phyloP scores from a whole-genome alignment of 2,329 filamentous ascomycete species.

The Aureobasidium sp. region DNA sequence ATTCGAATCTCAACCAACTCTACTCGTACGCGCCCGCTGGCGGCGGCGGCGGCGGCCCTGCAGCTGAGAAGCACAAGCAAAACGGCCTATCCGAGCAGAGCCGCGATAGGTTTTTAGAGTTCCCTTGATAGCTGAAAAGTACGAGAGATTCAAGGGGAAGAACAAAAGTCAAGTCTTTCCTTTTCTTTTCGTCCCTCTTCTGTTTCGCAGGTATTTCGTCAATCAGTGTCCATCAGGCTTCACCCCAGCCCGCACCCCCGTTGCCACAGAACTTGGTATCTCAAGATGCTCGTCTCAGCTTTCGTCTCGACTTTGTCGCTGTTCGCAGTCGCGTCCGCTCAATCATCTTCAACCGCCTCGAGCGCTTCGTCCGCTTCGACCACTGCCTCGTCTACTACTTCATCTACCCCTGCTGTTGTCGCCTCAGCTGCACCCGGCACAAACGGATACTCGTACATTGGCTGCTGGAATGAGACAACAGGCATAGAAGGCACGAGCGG shows the following conservation, averaged over 20 bases:
- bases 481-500: conserved; percentile 31
- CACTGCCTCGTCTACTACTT: conserved; percentile 25
- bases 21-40: neutral
- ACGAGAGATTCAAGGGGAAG: neutral
- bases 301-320: conserved; percentile 17
- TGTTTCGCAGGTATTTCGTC: neutral
- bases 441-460: conserved; percentile 43
- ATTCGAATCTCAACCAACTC: conserved; percentile 4
- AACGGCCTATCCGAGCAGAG: neutral
- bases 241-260: neutral
- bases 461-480: conserved; percentile 55
- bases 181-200: neutral
- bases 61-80: neutral
- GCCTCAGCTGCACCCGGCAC: conserved; percentile 5
- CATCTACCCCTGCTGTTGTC: conserved; percentile 21
- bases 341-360: conserved; percentile 23
- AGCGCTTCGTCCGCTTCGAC: conserved; percentile 26
- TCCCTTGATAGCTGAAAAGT: neutral
- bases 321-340: conserved; percentile 20
- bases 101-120: conserved; percentile 10
- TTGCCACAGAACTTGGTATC: neutral
- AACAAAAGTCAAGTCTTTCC: neutral
- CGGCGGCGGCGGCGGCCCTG: conserved; percentile 1
- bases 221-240: neutral
- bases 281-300: neutral